These are phyloP conservation scores for Pseudozyma hubeiensis DNA, from an alignment of 1,284 basidiomycete species.

Conservation along the genomic window DNA sequence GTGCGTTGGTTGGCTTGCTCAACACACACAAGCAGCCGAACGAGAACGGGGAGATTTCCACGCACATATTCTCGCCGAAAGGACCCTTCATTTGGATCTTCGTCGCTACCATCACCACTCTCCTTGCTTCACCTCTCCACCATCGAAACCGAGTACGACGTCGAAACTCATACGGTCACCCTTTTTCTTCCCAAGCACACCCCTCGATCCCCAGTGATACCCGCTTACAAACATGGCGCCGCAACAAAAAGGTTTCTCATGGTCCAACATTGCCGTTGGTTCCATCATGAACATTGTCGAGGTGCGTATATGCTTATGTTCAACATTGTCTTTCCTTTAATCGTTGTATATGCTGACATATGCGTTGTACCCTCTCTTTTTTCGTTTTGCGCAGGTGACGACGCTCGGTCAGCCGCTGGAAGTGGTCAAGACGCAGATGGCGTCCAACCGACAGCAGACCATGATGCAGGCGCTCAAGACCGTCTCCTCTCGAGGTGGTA, in stretches of 20 bases:
- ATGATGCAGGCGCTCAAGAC: slow-evolving; percentile 87
- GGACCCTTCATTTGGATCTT: too few species aligned
- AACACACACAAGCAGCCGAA: too few species aligned
- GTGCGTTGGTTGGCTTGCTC: too few species aligned
- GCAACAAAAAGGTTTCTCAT: slow-evolving; percentile 84
- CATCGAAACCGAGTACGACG: too few species aligned
- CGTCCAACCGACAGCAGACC: slow-evolving; percentile 75
- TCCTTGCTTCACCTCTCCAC: too few species aligned
- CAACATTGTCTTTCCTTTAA: not conserved
- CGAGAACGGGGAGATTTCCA: too few species aligned
- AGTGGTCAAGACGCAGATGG: slow-evolving; percentile 86
- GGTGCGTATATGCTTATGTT: slow-evolving; percentile 70
- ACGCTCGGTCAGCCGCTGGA: slow-evolving; percentile 98
- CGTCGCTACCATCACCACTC: too few species aligned
- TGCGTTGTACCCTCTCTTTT: slow-evolving; percentile 57
- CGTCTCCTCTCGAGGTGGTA: slow-evolving; percentile 91
- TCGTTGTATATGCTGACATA: slow-evolving; percentile 13
- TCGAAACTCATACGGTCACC: too few species aligned
- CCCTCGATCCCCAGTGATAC: not conserved
- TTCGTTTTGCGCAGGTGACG: slow-evolving; percentile 77
- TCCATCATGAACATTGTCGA: slow-evolving; percentile 78
- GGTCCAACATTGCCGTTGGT: slow-evolving; percentile 99
- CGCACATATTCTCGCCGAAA: too few species aligned
- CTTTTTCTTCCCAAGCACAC: not conserved
- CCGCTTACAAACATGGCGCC: slow-evolving; percentile 70